phyloP scores from a whole-genome alignment of 768 basidiomycete species.

The Favolaschia claudopus region DNA sequence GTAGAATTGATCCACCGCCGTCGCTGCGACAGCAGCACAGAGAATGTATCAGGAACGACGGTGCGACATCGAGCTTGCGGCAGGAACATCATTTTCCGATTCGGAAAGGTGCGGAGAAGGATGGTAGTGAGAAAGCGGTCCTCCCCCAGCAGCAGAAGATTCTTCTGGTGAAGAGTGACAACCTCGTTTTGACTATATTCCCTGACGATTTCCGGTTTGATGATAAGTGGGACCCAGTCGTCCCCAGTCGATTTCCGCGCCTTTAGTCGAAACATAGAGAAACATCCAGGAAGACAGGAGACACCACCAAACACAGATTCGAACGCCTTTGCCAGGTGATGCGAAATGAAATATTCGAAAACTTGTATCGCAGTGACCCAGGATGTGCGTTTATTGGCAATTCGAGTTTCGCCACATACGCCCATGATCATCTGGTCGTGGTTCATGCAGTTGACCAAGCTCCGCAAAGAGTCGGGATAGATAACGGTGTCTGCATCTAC shows the following conservation, averaged over 20 bases:
- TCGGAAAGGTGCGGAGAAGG: slow-evolving; percentile 95
- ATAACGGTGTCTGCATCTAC: slow-evolving; percentile 99
- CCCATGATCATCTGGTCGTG: slow-evolving; percentile 99
- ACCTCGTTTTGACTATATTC: slow-evolving; percentile 97
- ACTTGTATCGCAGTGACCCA: slow-evolving; percentile 99
- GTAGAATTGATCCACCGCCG: slow-evolving; percentile 99
- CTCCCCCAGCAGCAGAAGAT: slow-evolving; percentile 93
- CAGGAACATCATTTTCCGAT: slow-evolving; percentile 99
- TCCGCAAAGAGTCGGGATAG: slow-evolving; percentile 86
- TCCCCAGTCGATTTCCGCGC: slow-evolving; percentile 89
- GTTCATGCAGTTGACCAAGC: slow-evolving; percentile 98
- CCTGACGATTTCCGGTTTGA: slow-evolving; percentile 97
- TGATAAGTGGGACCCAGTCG: slow-evolving; percentile 97
- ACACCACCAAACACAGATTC: slow-evolving; percentile 99
- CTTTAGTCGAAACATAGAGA: slow-evolving; percentile 99
- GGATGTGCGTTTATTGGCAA: slow-evolving; percentile 96
- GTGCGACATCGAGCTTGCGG: slow-evolving; percentile 96
- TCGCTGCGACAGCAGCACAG: slow-evolving; percentile 92
- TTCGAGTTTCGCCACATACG: slow-evolving; percentile 97
- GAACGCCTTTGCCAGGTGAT: slow-evolving; percentile 97
- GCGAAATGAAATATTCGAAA: slow-evolving; percentile 98
- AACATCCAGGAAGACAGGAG: slow-evolving; percentile 97
- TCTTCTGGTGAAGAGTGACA: slow-evolving; percentile 96
- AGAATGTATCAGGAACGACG: slow-evolving; percentile 95
- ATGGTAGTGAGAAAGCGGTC: slow-evolving; percentile 99